phyloP scores from a whole-genome alignment of 2,329 filamentous ascomycete species.

The Alternaria postmessia region DNA sequence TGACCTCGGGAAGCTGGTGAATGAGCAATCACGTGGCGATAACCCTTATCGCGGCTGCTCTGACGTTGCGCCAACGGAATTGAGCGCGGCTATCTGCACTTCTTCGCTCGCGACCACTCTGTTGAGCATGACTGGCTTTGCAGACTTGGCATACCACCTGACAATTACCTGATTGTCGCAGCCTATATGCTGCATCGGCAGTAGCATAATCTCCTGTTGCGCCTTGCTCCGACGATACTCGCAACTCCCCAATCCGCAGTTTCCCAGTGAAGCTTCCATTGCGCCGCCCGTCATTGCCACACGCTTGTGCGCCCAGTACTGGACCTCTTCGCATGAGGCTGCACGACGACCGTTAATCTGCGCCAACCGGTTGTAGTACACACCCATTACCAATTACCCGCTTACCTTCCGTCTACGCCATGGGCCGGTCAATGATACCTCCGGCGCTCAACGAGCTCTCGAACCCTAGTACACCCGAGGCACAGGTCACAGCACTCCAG shows the following conservation, averaged over 20 bases:
- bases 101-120: constrained; percentile 8
- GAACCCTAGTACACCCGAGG: constrained; percentile 46
- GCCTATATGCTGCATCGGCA: constrained; percentile 9
- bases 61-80: constrained; percentile 14
- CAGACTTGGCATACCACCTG: not conserved
- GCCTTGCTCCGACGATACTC: constrained; percentile 24
- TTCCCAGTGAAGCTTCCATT: constrained; percentile 6
- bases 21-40: constrained; percentile 23
- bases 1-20: not conserved
- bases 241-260: constrained; percentile 3
- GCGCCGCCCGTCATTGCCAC: constrained; percentile 11
- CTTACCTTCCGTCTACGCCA: constrained; percentile 21
- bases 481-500: constrained; percentile 67
- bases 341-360: constrained; percentile 14
- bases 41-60: constrained; percentile 12
- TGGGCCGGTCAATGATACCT: constrained; percentile 49
- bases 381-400: constrained; percentile 14
- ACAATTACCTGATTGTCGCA: not conserved
- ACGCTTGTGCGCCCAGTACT: constrained; percentile 10
- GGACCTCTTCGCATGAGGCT: constrained; percentile 10
- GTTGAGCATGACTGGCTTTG: not conserved
- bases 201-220: constrained; percentile 16
- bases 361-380: constrained; percentile 19
- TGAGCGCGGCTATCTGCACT: constrained; percentile 9
- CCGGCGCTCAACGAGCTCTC: constrained; percentile 50